Conservation (phyloP, 2,329 filamentous ascomycete genomes). For the Neofusicoccum laricinum region DNA sequence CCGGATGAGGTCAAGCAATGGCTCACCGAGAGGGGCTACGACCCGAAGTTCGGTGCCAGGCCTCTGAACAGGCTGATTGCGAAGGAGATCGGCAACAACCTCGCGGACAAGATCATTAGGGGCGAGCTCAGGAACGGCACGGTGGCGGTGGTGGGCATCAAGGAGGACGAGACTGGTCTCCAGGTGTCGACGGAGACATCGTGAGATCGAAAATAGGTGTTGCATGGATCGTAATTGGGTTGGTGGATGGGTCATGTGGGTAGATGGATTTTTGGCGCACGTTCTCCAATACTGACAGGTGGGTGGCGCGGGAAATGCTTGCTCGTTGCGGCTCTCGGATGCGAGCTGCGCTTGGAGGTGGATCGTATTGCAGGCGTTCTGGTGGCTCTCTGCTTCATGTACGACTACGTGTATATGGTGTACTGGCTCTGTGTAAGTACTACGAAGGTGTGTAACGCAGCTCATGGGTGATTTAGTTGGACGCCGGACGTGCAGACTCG, state of each 20-base stretch:
- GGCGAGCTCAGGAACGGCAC: slow-evolving; percentile 77
- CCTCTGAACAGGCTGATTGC: slow-evolving; percentile 88
- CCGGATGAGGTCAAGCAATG: slow-evolving; percentile 72
- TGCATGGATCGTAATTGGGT: slow-evolving; percentile 9
- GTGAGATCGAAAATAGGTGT: neutral
- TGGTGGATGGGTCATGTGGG: slow-evolving; percentile 14
- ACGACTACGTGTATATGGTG: slow-evolving; percentile 2
- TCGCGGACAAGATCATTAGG: slow-evolving; percentile 89
- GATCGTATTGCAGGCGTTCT: slow-evolving; percentile 10
- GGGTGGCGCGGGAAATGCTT: neutral
- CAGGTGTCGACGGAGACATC: slow-evolving; percentile 15
- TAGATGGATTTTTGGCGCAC: slow-evolving; percentile 9
- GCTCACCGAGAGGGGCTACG: slow-evolving; percentile 87
- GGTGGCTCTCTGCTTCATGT: slow-evolving; percentile 7
- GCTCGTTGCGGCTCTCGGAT: neutral
- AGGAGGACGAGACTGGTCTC: slow-evolving; percentile 44
- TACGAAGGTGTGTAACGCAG: neutral
- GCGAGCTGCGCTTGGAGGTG: neutral
- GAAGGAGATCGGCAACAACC: slow-evolving; percentile 81
- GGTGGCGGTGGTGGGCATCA: slow-evolving; percentile 66
- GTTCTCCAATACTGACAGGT: slow-evolving; percentile 5
- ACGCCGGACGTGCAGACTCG: neutral
- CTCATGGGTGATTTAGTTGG: neutral
- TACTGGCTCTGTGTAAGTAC: neutral
- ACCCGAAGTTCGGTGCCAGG: slow-evolving; percentile 85